A percentile compares a stretch with the other conserved stretches of the same genome.
Evolutionary conservation across 768 basidiomycete genomes (phyloP).

Genomic region (Sporobolomyces pararoseus): DNA sequence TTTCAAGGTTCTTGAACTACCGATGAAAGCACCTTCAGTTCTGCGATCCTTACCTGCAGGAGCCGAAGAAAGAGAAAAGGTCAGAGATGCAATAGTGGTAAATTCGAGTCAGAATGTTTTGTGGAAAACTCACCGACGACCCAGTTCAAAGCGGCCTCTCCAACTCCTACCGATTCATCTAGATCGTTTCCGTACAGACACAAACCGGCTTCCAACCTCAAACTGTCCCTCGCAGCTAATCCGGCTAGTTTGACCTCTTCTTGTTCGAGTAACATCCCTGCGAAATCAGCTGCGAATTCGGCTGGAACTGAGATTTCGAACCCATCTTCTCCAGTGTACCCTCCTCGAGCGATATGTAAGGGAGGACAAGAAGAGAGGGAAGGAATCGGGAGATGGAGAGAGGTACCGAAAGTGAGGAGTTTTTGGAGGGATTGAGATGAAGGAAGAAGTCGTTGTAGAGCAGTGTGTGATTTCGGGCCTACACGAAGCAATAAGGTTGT

Average conservation of each 20-base stretch:
- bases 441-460: slow-evolving; percentile 58
- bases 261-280: slow-evolving; percentile 34
- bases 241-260: slow-evolving; percentile 70
- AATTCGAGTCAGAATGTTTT: too few relatives aligned
- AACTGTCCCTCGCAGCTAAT: slow-evolving; percentile 83
- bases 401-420: slow-evolving; percentile 77
- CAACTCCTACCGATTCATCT: slow-evolving; percentile 76
- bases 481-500: not conserved
- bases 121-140: slow-evolving; percentile 83
- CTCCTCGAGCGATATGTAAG: slow-evolving; percentile 75
- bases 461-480: slow-evolving; percentile 78
- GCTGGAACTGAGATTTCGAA: slow-evolving; percentile 60
- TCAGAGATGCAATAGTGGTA: too few relatives aligned
- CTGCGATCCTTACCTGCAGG: slow-evolving; percentile 72
- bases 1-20: slow-evolving; percentile 65
- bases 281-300: slow-evolving; percentile 21
- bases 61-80: too few relatives aligned
- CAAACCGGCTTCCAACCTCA: slow-evolving; percentile 95
- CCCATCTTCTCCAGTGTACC: slow-evolving; percentile 98
- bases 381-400: slow-evolving; percentile 72
- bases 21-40: slow-evolving; percentile 65
- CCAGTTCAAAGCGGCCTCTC: slow-evolving; percentile 90
- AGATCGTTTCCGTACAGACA: slow-evolving; percentile 94
- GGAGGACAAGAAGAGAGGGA: slow-evolving; percentile 56
- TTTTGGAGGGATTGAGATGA: slow-evolving; percentile 38